Evolutionary conservation across 768 basidiomycete genomes (phyloP), one percentile per base, ranked within the genome.

Genomic region (Tulasnella sp.): DNA sequence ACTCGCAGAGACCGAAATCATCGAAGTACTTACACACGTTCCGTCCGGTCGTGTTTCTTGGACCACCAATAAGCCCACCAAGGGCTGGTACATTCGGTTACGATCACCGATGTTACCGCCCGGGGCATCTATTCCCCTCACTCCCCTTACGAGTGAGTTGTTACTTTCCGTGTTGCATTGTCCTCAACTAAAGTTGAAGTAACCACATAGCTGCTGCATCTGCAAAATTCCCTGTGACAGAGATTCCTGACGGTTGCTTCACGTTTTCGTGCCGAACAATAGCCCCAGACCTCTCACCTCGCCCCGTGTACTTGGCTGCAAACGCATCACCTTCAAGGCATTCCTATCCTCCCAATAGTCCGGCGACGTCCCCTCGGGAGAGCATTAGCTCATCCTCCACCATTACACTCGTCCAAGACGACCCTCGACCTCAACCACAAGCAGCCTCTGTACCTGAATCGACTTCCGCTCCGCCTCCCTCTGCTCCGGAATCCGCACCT

Each of bases 1-100:
- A 84, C 88, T 95, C 69, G 88, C 88, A 58, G 93, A 94, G 78
- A 88, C 91, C 6, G 94, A 95, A 84, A 94, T 95, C 58, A 85
- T 95, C 3, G 94, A 94, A 82, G 89, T 64, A 16, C 12, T n/a
- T 31, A 44, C 60, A 28, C 20, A 37, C 7, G 18, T 22, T 46
- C 44, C 60, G 75, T 31, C 24, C 37, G 48, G 31, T 34, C 89
- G 89, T 0, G 85, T 94, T 2, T 88, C 89, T 79, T 96, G 94
- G 94, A 90, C 90, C 14, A 90, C 95, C 40, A 94, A 95, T 84
- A 90, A 91, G 7, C 94, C 94, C 0, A 90, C 91, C 80, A 90
- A 92, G 41, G 94, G 94, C 72, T 96, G 94, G 94, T 96, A 95
- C 85, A 91, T 96, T 81, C 92, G 92, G 60, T 86, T 96, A 37